phyloP scores from a whole-genome alignment of 2,329 filamentous ascomycete genomes.

The Colletotrichum cordylinicola region DNA sequence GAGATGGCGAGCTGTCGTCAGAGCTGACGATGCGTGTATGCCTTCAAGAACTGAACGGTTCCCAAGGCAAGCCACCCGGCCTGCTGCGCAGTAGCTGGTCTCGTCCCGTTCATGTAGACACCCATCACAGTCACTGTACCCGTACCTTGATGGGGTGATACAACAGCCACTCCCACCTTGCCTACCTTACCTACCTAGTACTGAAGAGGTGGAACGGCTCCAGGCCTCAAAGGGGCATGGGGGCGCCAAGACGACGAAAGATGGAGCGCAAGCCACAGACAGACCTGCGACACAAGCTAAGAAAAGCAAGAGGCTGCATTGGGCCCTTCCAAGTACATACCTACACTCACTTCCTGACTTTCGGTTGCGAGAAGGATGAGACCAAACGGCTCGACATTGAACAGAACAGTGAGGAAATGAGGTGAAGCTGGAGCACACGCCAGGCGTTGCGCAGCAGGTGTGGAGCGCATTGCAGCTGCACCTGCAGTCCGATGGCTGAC shows the following conservation, averaged over 20 bases:
- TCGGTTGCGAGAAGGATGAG: not conserved
- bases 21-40: conserved; percentile 10
- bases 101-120: not conserved
- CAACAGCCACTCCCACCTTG: not conserved
- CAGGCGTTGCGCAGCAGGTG: conserved; percentile 10
- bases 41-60: not conserved
- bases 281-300: not conserved
- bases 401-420: not conserved
- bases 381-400: not conserved
- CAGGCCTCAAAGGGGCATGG: not conserved
- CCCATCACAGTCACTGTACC: not conserved
- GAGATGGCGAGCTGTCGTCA: conserved; percentile 13
- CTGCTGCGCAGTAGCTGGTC: not conserved
- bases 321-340: not conserved
- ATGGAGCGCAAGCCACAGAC: not conserved
- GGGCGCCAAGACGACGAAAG: not conserved
- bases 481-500: conserved; percentile 15
- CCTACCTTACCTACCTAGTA: not conserved
- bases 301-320: not conserved
- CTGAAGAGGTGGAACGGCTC: not conserved
- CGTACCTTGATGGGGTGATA: conserved; percentile 8
- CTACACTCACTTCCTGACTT: not conserved
- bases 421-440: conserved; percentile 7
- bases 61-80: not conserved
- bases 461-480: conserved; percentile 9